phyloP scores from a whole-genome alignment of 306 rosid genomes.

The Citrullus mucosospermus region DNA sequence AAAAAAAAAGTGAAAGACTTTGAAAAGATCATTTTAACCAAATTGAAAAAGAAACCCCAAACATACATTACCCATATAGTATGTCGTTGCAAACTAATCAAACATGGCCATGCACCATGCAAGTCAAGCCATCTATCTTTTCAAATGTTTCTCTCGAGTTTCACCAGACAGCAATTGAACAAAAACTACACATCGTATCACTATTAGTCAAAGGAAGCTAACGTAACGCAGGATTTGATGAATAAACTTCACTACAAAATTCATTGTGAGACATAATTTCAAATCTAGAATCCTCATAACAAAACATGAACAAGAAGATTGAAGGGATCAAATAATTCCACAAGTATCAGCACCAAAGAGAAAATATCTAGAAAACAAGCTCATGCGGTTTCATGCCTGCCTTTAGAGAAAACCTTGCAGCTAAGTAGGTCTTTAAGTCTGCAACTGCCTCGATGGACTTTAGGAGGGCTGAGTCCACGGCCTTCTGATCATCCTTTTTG shows the following conservation, averaged over 20 bases:
- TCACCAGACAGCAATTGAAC: background rate
- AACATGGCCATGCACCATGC: background rate
- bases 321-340: background rate
- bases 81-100: background rate
- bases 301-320: background rate
- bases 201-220: background rate
- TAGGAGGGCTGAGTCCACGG: constrained; percentile 39
- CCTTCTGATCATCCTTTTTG: constrained; percentile 75
- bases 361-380: constrained; percentile 36
- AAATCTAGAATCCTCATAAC: background rate
- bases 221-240: background rate
- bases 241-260: background rate
- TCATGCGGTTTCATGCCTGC: constrained; percentile 78
- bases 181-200: background rate
- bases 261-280: background rate
- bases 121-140: background rate
- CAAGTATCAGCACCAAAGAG: background rate
- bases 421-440: constrained; percentile 60
- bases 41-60: no score
- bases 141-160: background rate
- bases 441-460: constrained; percentile 52
- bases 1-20: no score
- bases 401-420: constrained; percentile 65
- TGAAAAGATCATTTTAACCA: no score
- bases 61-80: background rate